These are phyloP conservation scores for Camelina hispida DNA, from an alignment of 345 rosid species.

Conservation along the genomic window DNA sequence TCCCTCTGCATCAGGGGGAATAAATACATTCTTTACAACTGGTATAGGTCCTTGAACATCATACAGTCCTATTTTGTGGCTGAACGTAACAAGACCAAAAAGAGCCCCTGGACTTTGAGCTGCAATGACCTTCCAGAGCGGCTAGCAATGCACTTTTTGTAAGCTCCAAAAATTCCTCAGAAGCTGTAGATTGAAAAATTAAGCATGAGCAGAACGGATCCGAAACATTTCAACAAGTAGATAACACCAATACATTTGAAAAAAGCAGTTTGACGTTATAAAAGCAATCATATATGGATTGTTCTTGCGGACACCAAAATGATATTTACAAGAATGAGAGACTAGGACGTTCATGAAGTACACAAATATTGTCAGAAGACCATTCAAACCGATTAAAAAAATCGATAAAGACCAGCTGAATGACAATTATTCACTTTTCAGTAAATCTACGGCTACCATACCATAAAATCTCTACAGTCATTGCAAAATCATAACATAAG, in stretches of 20 bases:
- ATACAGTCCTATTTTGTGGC: too few relatives aligned
- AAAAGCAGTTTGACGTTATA: neutral
- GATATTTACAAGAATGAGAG: conserved; percentile 4
- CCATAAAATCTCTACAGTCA: too few relatives aligned
- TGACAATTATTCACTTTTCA: too few relatives aligned
- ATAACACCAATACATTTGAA: neutral
- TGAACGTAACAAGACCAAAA: too few relatives aligned
- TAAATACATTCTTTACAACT: too few relatives aligned
- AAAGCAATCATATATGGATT: neutral
- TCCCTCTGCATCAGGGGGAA: too few relatives aligned
- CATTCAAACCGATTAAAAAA: neutral
- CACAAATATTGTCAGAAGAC: neutral
- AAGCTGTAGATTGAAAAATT: conserved; percentile 58
- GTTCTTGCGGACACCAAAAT: neutral
- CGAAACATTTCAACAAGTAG: neutral
- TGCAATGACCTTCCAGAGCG: conserved; percentile 77
- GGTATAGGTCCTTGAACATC: too few relatives aligned
- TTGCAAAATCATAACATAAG: neutral
- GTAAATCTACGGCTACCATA: neutral
- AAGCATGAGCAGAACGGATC: neutral
- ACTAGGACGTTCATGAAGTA: neutral
- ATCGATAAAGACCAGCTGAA: neutral
- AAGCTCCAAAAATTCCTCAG: conserved; percentile 97
- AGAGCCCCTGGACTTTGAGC: too few relatives aligned
- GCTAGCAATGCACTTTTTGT: conserved; percentile 93